Evolutionary conservation across 1,284 basidiomycete genomes (phyloP), one percentile per base, ranked within the genome.

Genomic region (Chalciporus sp.): DNA sequence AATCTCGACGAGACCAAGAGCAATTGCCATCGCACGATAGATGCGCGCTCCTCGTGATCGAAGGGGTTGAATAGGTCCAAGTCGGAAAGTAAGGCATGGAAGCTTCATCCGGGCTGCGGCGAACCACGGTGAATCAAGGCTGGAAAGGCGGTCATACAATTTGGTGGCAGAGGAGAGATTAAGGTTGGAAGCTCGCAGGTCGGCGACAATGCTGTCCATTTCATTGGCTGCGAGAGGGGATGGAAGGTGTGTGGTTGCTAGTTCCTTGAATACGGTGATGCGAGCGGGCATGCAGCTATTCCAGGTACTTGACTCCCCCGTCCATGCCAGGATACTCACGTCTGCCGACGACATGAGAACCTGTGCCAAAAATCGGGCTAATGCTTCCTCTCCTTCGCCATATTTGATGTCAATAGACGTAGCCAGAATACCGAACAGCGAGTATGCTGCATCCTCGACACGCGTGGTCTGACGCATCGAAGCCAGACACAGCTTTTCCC

Each of bases 281-380:
- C 11, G 39, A 10, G 28, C 16, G 5, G 55, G 55, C 7, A 57
- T 35, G 4, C 55, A 56, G 16, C 55, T 56, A 7, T 57, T 57
- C 20, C 37, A 56, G 2, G 9, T 14, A 2, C 54, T 42, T 3
- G 54, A 41, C 35, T 4, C 23, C 19, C 54, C 54, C 1, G 46
- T 50, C 54, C 54, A 56, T 1, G 46, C 54, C 12, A 57, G 54
- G 26, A 57, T 37, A 23, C 23, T 53, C 6, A 49, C 33, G 3
- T 52, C 48, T 11, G 48, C 35, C 0, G 49, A 52, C 3, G 19
- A 35, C 1, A 10, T 33, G 37, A 52, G 29, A 4, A 52, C 28
- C n/a, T 41, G 40, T 3, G 44, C 47, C 12, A 56, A 31, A 7
- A 56, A 39, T 17, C 47, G 37, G 20, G 47, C 47, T 3, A 55